A percentile compares a stretch with the other conserved stretches of the same genome.
These are phyloP conservation scores for Cupressus sempervirens DNA, from an alignment of 75 land plant species.

Conservation along the genomic window DNA sequence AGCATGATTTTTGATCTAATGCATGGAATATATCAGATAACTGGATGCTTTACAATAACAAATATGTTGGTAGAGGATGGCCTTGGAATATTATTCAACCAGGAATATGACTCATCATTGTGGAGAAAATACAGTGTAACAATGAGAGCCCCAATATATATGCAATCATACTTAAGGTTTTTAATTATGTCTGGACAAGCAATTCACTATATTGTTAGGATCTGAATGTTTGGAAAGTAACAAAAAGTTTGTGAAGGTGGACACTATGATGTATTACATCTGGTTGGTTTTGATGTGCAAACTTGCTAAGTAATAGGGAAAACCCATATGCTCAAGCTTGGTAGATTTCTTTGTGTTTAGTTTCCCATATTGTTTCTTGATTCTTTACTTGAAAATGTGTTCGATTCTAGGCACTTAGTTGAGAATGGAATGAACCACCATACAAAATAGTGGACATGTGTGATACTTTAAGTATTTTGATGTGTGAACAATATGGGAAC, in stretches of 20 bases:
- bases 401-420: neutral
- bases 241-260: neutral
- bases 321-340: slow-evolving; percentile 2
- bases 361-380: neutral
- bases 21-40: neutral
- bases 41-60: neutral
- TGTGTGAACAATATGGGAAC: too few relatives aligned
- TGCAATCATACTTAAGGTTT: neutral
- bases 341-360: neutral
- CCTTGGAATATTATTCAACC: neutral
- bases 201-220: neutral
- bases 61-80: neutral
- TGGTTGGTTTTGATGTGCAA: neutral
- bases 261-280: neutral
- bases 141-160: neutral
- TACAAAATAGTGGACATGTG: neutral
- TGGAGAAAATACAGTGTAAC: neutral
- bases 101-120: neutral
- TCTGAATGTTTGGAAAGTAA: neutral
- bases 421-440: neutral
- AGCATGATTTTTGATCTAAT: neutral
- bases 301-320: neutral
- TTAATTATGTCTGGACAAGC: neutral
- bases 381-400: neutral
- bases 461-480: neutral